Evolutionary conservation across 176 grass and related monocot genomes (phyloP).

Genomic region (Eragrostis nindensis): DNA sequence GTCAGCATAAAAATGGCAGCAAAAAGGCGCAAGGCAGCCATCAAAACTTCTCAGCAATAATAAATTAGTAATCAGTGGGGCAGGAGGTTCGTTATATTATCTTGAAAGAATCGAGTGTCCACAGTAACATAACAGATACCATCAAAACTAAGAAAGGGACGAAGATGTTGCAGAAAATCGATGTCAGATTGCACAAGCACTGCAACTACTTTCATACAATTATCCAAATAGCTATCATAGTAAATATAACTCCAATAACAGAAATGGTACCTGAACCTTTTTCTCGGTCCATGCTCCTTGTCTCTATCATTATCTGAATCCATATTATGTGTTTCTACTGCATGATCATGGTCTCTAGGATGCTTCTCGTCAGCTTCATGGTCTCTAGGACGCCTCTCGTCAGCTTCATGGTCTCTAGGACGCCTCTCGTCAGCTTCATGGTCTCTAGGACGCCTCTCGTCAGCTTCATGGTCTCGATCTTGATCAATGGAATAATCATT

Average conservation of each 20-base stretch:
- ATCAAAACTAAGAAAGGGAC: neutral
- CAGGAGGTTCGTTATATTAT: neutral
- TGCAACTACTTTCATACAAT: neutral
- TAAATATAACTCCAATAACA: constrained; percentile 29
- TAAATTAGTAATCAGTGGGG: constrained; percentile 7
- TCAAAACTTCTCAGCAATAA: neutral
- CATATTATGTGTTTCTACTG: constrained; percentile 47
- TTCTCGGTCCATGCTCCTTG: constrained; percentile 62
- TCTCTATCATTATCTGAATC: constrained; percentile 69
- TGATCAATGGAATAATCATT: constrained; percentile 60
- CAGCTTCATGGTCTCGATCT: constrained; percentile 65
- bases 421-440: constrained; percentile 64
- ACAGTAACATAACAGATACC: neutral
- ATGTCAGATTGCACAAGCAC: neutral
- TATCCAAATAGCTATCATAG: neutral
- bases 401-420: constrained; percentile 61
- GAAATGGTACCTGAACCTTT: constrained; percentile 51
- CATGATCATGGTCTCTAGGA: constrained; percentile 51
- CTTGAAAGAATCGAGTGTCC: neutral
- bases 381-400: constrained; percentile 60
- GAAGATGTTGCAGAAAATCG: constrained; percentile 6
- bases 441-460: constrained; percentile 61
- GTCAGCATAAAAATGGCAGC: neutral
- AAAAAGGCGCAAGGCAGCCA: constrained; percentile 12
- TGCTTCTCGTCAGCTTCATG: constrained; percentile 63